A percentile compares a stretch with the other conserved stretches of the same genome.
Conservation (phyloP, 1,284 basidiomycete genomes). For the Melampsora larici-populina region DNA sequence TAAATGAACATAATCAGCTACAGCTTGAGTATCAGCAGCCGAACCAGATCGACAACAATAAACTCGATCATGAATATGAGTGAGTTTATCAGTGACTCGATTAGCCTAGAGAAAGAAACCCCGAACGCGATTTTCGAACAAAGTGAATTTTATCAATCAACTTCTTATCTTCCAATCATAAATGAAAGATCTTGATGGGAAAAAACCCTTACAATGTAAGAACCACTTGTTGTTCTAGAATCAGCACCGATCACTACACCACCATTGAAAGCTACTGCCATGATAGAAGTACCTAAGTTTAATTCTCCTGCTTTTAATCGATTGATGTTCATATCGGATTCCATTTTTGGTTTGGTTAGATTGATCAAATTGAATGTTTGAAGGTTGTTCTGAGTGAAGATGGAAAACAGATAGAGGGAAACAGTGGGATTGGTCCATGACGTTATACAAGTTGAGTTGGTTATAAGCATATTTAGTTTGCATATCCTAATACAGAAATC, state of each 20-base stretch:
- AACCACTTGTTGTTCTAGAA: constrained; percentile 91
- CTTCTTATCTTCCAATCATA: too few species aligned
- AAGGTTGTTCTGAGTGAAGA: neutral
- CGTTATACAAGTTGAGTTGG: too few species aligned
- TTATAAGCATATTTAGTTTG: too few species aligned
- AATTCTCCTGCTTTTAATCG: constrained; percentile 35
- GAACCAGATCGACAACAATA: constrained; percentile 99
- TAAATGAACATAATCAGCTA: constrained; percentile 89
- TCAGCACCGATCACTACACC: constrained; percentile 97
- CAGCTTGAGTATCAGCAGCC: constrained; percentile 91
- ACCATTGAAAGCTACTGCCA: constrained; percentile 94
- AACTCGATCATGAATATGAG: constrained; percentile 92
- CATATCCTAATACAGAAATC: too few species aligned
- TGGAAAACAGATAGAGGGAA: too few species aligned
- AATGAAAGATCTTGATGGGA: too few species aligned
- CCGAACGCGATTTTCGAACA: too few species aligned
- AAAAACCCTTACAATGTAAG: constrained; percentile 75
- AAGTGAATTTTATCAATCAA: too few species aligned
- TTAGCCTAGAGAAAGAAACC: too few species aligned
- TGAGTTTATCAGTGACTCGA: constrained; percentile 97
- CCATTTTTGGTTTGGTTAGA: constrained; percentile 14
- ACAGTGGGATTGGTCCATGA: too few species aligned
- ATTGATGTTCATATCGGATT: constrained; percentile 33
- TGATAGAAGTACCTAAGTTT: constrained; percentile 83
- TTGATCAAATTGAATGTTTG: neutral